Evolutionary conservation across 345 rosid genomes (phyloP).

Genomic region (Dimocarpus longan): DNA sequence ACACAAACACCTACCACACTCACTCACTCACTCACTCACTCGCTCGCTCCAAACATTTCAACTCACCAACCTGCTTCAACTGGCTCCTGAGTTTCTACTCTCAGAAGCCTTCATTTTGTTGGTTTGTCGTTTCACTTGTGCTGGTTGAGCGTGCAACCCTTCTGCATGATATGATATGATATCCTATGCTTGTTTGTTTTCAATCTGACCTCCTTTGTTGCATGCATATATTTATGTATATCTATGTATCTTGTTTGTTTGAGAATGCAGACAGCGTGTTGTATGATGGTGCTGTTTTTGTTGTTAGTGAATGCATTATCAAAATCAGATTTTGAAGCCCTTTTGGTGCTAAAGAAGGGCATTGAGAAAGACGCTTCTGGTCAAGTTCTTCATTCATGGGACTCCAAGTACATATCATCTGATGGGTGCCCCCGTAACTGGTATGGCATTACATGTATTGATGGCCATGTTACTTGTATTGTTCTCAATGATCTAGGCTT

Average conservation of each 20-base stretch:
- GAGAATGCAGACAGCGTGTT: constrained; percentile 55
- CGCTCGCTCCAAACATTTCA: neutral
- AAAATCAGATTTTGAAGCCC: constrained; percentile 72
- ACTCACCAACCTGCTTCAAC: neutral
- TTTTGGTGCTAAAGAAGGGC: constrained; percentile 73
- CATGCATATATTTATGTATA: too few relatives aligned
- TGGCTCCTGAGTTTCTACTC: neutral
- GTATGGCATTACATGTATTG: constrained; percentile 70
- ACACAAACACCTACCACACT: constrained; percentile 12
- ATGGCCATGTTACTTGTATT: constrained; percentile 63
- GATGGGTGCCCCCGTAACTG: constrained; percentile 75
- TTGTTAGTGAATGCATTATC: constrained; percentile 45
- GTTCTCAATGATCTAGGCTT: constrained; percentile 62
- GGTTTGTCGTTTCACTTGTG: neutral
- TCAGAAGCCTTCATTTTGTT: neutral
- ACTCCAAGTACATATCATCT: constrained; percentile 57
- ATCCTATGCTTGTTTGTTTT: neutral
- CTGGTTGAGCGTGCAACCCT: neutral
- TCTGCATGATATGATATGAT: neutral
- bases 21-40: constrained; percentile 7
- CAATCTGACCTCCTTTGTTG: too few relatives aligned
- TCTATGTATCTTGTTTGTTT: neutral
- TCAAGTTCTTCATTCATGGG: constrained; percentile 65
- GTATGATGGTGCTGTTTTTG: constrained; percentile 45
- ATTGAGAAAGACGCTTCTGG: constrained; percentile 63